Percentiles rank a stretch among this genome's conserved stretches.
Evolutionary conservation across 495 filamentous ascomycete genomes (phyloP).

Genomic region (Penicillium dipodomyicola): DNA sequence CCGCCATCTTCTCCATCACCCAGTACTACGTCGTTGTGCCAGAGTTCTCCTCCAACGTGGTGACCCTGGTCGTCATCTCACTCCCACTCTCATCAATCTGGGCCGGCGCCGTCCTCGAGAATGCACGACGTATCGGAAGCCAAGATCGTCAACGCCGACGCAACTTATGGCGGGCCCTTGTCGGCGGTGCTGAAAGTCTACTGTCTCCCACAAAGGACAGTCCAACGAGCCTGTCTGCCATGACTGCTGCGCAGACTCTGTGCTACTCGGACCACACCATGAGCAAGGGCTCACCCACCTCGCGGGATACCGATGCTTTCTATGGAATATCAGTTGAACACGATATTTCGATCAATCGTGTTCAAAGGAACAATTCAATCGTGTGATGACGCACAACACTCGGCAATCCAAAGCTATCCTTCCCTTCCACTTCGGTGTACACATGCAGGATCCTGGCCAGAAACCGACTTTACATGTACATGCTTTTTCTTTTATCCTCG

Average conservation of each 20-base stretch:
- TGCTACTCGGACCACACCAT: slow-evolving; percentile 29
- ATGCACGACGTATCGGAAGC: slow-evolving; percentile 11
- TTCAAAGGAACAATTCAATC: slow-evolving; percentile 10
- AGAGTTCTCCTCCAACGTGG: slow-evolving; percentile 57
- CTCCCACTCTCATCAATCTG: slow-evolving; percentile 80
- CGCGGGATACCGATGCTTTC: slow-evolving; percentile 17
- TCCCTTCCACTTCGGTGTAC: background rate
- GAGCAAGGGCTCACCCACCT: slow-evolving; percentile 10
- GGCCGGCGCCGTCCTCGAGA: slow-evolving; percentile 53
- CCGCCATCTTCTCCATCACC: slow-evolving; percentile 72
- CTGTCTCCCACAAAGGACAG: slow-evolving; percentile 17
- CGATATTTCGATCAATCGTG: slow-evolving; percentile 31
- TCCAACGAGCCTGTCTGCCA: slow-evolving; percentile 16
- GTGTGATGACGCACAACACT: slow-evolving; percentile 3
- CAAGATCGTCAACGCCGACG: slow-evolving; percentile 14
- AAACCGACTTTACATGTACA: background rate
- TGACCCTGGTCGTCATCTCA: slow-evolving; percentile 68
- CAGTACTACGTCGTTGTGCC: slow-evolving; percentile 56
- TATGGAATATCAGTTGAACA: slow-evolving; percentile 37
- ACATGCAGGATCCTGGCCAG: background rate
- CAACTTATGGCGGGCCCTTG: slow-evolving; percentile 33
- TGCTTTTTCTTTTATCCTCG: background rate
- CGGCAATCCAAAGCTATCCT: background rate
- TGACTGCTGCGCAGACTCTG: slow-evolving; percentile 24
- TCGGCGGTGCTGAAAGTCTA: slow-evolving; percentile 19